Evolutionary conservation across 352 stramenopile species (phyloP).

Genomic region (Stephanocyclus meneghinianus): DNA sequence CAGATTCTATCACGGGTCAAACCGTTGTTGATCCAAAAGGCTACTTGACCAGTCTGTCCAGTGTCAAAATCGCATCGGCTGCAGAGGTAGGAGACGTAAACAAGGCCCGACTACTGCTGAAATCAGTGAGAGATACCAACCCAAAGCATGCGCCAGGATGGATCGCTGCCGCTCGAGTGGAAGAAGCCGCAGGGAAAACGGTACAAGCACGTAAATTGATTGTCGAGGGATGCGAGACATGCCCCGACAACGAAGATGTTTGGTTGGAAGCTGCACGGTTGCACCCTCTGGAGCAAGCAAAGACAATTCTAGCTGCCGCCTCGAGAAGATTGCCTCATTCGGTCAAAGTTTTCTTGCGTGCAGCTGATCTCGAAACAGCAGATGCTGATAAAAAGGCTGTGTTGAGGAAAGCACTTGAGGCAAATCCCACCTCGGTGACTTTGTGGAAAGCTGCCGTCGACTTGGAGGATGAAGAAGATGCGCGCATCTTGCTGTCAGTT

Average conservation of each 20-base stretch:
- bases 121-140: conserved; percentile 96
- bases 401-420: conserved; percentile 88
- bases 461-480: conserved; percentile 95
- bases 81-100: conserved; percentile 98
- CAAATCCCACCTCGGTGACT: conserved; percentile 94
- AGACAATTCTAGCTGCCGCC: conserved; percentile 94
- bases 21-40: conserved; percentile 96
- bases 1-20: conserved; percentile 92
- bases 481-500: conserved; percentile 90
- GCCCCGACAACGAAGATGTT: conserved; percentile 94
- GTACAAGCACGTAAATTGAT: conserved; percentile 96
- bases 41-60: conserved; percentile 97
- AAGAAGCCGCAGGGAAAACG: conserved; percentile 94
- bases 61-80: conserved; percentile 89
- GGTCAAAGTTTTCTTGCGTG: conserved; percentile 95
- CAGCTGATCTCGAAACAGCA: conserved; percentile 91
- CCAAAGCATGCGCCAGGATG: conserved; percentile 97
- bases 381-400: conserved; percentile 87
- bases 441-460: conserved; percentile 99
- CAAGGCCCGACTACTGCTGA: conserved; percentile 94
- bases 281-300: conserved; percentile 92
- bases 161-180: conserved; percentile 96
- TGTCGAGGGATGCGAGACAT: conserved; percentile 94
- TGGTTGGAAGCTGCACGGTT: conserved; percentile 97
- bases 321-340: conserved; percentile 90